Evolutionary conservation across 2,329 filamentous ascomycete species (phyloP).

Genomic region (Waltergamsia citrina): DNA sequence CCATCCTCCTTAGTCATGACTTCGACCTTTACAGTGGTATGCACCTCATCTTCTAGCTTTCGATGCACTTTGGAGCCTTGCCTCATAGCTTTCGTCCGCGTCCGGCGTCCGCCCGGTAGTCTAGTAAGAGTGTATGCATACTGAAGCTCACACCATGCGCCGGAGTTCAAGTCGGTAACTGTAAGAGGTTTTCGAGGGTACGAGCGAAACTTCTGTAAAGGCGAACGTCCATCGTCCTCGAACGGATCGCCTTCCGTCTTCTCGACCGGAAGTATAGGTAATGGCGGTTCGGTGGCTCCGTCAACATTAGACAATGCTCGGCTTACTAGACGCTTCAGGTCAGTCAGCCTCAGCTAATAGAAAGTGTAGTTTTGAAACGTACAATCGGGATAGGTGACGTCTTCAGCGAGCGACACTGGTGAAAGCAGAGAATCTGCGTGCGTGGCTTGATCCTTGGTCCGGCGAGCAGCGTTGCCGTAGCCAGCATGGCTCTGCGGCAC

Average conservation of each 20-base stretch:
- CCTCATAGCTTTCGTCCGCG: constrained; percentile 73
- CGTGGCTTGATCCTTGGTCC: background rate
- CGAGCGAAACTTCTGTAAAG: constrained; percentile 69
- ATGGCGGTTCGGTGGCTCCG: constrained; percentile 2
- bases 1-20: constrained; percentile 68
- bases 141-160: constrained; percentile 93
- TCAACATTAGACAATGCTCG: constrained; percentile 22
- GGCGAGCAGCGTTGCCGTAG: background rate
- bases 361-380: constrained; percentile 15
- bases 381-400: constrained; percentile 44
- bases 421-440: constrained; percentile 4
- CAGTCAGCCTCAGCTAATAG: constrained; percentile 36
- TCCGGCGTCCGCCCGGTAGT: constrained; percentile 61
- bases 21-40: constrained; percentile 64
- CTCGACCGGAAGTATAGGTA: background rate
- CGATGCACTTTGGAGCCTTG: constrained; percentile 73
- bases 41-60: constrained; percentile 75
- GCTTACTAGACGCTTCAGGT: constrained; percentile 56
- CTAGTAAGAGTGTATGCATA: constrained; percentile 80
- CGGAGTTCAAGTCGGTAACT: constrained; percentile 80
- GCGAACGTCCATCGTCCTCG: constrained; percentile 33
- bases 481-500: background rate
- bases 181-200: constrained; percentile 71
- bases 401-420: constrained; percentile 10
- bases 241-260: constrained; percentile 11